Percentiles rank a stretch among this genome's conserved stretches.
phyloP scores from a whole-genome alignment of 331 rosid species.

The Arachis monticola region DNA sequence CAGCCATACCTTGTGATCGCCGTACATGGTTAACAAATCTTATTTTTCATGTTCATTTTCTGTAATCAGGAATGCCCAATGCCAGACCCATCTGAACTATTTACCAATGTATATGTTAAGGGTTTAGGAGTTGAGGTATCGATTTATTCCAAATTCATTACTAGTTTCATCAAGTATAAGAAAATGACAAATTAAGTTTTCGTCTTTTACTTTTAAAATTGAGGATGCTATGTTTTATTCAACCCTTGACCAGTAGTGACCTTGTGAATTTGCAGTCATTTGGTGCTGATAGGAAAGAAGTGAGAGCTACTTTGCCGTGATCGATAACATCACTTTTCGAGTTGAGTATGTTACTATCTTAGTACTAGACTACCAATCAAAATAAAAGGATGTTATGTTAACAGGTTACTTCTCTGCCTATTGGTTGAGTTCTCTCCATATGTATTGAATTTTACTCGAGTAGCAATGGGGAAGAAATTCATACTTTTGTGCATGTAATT shows the following conservation, averaged over 20 bases:
- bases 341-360: slow-evolving; percentile 7
- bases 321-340: not conserved
- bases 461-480: slow-evolving; percentile 41
- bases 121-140: slow-evolving; percentile 82
- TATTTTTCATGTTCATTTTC: slow-evolving; percentile 25
- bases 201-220: slow-evolving; percentile 2
- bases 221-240: slow-evolving; percentile 5
- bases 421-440: slow-evolving; percentile 32
- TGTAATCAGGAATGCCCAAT: slow-evolving; percentile 80
- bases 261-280: slow-evolving; percentile 58
- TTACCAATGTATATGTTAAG: slow-evolving; percentile 66
- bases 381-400: slow-evolving; percentile 48
- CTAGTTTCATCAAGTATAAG: not conserved
- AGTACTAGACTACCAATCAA: slow-evolving; percentile 33
- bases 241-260: slow-evolving; percentile 4
- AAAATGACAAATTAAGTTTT: not conserved
- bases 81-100: slow-evolving; percentile 84
- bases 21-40: slow-evolving; percentile 19
- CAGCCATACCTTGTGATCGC: not conserved
- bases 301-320: slow-evolving; percentile 68
- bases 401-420: slow-evolving; percentile 39
- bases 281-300: slow-evolving; percentile 87
- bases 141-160: slow-evolving; percentile 7
- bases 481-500: slow-evolving; percentile 42
- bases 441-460: slow-evolving; percentile 52